These are phyloP conservation scores for Diaporthe aspalathi DNA, from an alignment of 2,329 filamentous ascomycete genomes.

Conservation along the genomic window DNA sequence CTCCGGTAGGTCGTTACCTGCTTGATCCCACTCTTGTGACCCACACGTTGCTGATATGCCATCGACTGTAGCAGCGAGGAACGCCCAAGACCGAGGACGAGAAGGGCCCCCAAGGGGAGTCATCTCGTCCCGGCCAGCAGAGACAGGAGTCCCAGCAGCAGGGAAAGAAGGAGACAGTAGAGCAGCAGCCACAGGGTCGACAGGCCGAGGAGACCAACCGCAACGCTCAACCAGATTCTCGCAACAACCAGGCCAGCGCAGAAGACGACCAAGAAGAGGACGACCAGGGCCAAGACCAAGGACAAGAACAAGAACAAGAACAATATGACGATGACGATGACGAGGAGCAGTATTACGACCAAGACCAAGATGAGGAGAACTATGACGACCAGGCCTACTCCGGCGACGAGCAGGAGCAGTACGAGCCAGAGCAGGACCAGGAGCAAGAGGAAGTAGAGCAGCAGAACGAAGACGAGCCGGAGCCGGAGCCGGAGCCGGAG, in stretches of 20 bases:
- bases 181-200: conserved; percentile 2
- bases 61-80: conserved; percentile 34
- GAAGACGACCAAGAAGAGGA: conserved; percentile 37
- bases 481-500: conserved; percentile 64
- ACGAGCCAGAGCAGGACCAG: conserved; percentile 41
- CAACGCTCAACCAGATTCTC: conserved; percentile 14
- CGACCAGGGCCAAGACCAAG: conserved; percentile 28
- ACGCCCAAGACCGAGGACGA: conserved; percentile 35
- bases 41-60: conserved; percentile 11
- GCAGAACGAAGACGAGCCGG: conserved; percentile 47
- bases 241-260: conserved; percentile 31
- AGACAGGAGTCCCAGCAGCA: conserved; percentile 32
- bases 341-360: conserved; percentile 27
- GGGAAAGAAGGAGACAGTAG: neutral
- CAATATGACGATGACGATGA: conserved; percentile 39
- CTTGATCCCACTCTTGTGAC: neutral
- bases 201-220: conserved; percentile 26
- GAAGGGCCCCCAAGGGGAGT: conserved; percentile 22
- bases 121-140: conserved; percentile 32
- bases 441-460: conserved; percentile 41
- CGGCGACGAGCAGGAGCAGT: conserved; percentile 37
- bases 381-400: conserved; percentile 35
- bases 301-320: conserved; percentile 32
- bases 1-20: conserved; percentile 32
- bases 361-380: conserved; percentile 36